Evolutionary conservation across 768 basidiomycete genomes (phyloP), one percentile per base, ranked within the genome.

Genomic region (Podaxis sp.): DNA sequence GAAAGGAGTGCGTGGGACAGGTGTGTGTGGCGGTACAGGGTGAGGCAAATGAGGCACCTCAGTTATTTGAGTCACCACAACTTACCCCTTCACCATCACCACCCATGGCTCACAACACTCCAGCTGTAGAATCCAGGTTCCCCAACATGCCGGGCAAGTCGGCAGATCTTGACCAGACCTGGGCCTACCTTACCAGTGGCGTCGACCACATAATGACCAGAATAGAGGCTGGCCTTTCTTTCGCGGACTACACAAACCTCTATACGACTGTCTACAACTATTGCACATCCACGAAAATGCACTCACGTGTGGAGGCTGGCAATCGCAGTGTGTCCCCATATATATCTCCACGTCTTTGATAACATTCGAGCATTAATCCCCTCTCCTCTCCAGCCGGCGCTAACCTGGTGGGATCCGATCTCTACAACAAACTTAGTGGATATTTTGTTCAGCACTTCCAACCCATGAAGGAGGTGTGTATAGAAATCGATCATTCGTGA

Each of bases 201-300:
- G 91, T 93, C 61, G 91, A 94, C 76, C 92, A 93, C 72, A 93
- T 94, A 74, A 93, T 94, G 92, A 92, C 88, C 70, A 87, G 89
- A 72, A 81, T 90, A 23, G 91, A 92, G 70, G 85, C 86, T 4
- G 92, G 91, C 61, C 85, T 94, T 36, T 91, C 91, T 23, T 77
- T 76, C 67, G 66, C 70, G 16, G 90, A 68, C 68, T 93, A 93
- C 72, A 91, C 89, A 80, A 93, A 83, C 76, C 68, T 87, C 23
- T 86, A 98, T 75, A 94, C 95, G 36, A 91, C 95, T 44, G 91
- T 93, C 6, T 98, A 99, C 82, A 98, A 99, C 77, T 99, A 96
- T 72, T 99, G 97, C 71, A 98, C 93, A 14, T 92, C 90, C 50
- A 91, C 90, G 13, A 90, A 88, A 73, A 89, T 90, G 88, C 85